Evolutionary conservation across 805 yeast genomes (phyloP), one percentile per base, ranked within the genome.

Genomic region (Ogataea trehalophila): DNA sequence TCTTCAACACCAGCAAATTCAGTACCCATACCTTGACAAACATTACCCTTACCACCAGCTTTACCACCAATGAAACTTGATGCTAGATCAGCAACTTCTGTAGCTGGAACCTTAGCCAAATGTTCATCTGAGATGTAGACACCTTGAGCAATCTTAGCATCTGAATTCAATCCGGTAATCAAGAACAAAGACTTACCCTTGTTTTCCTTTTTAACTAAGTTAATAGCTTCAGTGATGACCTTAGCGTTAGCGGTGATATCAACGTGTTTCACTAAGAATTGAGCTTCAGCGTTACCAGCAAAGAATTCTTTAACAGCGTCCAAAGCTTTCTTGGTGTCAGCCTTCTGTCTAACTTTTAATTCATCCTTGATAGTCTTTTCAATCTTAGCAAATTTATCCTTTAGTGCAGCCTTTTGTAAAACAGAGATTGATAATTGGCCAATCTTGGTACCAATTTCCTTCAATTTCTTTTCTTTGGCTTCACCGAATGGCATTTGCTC

Each of bases 31-130:
- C 99, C 99, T 73, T 94, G 99, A 58, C 89, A 88, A 46, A 91
- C 83, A 56, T 89, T 87, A 54, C 97, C 98, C 71, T 89, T 94
- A 68, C 99, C 99, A 72, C 99, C 99, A 49, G 96, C 95, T 68
- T 86, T 89, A 69, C 99, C 99, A 55, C 99, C 99, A 58, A 94
- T 81, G 59, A 75, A 73, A 35, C 73, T 69, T 40, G 91, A 73
- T 39, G 87, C 98, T 47, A 77, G 71, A 45, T 75, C 69, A 33
- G 95, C 95, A 56, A 90, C 76, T 29, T 80, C 90, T 48, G 83
- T 76, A 45, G 95, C 91, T 54, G 84, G 77, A 18, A 89, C 74
- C 63, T 81, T 77, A 41, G 73, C 74, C 54, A 84, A 70, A 37
- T 90, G 87, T 38, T 69, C 81, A 52, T 86, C 82, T 2, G 92